Evolutionary conservation across 805 yeast genomes (phyloP).

Genomic region (Metahyphopichia silvanorum): DNA sequence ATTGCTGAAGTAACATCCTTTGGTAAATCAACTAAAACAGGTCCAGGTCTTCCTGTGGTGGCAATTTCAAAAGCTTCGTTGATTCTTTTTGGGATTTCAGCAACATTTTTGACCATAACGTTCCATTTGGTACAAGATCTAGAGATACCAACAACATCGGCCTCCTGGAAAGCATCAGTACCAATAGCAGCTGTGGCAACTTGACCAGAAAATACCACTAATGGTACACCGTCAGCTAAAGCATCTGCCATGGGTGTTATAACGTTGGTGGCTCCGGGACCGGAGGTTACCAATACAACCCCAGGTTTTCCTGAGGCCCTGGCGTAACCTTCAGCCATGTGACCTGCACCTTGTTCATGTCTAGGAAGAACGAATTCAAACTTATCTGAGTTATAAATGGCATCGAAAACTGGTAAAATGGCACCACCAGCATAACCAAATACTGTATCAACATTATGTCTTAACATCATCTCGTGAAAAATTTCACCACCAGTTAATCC

Average conservation of each 20-base stretch:
- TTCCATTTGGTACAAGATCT: constrained; percentile 99
- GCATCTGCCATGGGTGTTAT: constrained; percentile 99
- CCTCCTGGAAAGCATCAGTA: constrained; percentile 99
- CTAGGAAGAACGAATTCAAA: constrained; percentile 91
- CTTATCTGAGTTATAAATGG: constrained; percentile 85
- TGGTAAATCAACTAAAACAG: constrained; percentile 95
- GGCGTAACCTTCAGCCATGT: constrained; percentile 99
- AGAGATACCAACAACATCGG: constrained; percentile 95
- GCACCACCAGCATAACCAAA: constrained; percentile 99
- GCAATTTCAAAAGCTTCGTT: constrained; percentile 99
- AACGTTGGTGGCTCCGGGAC: constrained; percentile 98
- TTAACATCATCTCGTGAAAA: constrained; percentile 97
- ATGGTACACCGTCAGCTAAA: constrained; percentile 92
- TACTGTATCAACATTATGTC: constrained; percentile 92
- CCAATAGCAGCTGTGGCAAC: constrained; percentile 95
- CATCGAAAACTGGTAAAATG: constrained; percentile 95
- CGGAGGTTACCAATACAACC: constrained; percentile 96
- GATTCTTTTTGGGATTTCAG: constrained; percentile 91
- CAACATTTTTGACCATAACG: constrained; percentile 94
- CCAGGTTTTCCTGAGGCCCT: constrained; percentile 95
- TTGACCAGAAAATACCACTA: constrained; percentile 96
- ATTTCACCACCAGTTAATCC: constrained; percentile 98
- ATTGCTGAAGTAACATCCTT: constrained; percentile 96
- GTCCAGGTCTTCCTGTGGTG: constrained; percentile 95
- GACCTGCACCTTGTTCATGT: constrained; percentile 99